Evolutionary conservation across 805 yeast genomes (phyloP).

Genomic region (Candida silvatica): DNA sequence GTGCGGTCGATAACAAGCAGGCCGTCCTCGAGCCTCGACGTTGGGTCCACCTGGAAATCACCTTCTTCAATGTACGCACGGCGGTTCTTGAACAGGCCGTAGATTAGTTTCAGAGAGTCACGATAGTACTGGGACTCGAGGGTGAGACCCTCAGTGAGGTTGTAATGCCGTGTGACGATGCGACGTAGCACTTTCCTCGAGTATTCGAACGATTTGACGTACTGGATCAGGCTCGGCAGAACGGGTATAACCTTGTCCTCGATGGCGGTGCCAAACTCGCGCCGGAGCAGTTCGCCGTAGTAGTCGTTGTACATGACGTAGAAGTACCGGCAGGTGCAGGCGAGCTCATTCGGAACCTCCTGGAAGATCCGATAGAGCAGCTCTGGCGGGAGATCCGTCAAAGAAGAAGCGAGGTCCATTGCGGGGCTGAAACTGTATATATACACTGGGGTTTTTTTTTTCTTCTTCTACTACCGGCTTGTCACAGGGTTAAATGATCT

Average conservation of each 20-base stretch:
- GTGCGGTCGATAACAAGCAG: slow-evolving; percentile 41
- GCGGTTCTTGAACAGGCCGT: slow-evolving; percentile 40
- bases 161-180: slow-evolving; percentile 16
- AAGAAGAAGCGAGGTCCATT: no score
- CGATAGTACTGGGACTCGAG: slow-evolving; percentile 26
- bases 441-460: not conserved
- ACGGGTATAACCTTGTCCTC: slow-evolving; percentile 16
- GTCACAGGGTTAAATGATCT: no score
- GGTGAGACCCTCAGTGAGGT: slow-evolving; percentile 13
- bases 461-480: no score
- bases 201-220: slow-evolving; percentile 26
- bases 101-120: slow-evolving; percentile 50
- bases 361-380: slow-evolving; percentile 17
- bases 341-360: slow-evolving; percentile 22
- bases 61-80: slow-evolving; percentile 40
- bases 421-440: no score
- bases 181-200: slow-evolving; percentile 22
- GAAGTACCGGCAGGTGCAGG: slow-evolving; percentile 25
- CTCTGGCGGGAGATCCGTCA: slow-evolving; percentile 23
- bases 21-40: slow-evolving; percentile 25
- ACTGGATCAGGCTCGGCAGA: slow-evolving; percentile 18
- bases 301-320: slow-evolving; percentile 42
- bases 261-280: slow-evolving; percentile 21
- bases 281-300: slow-evolving; percentile 29
- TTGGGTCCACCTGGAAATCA: slow-evolving; percentile 34